Conservation (phyloP, 2,329 filamentous ascomycete genomes). For the Fusarium floridanum region DNA sequence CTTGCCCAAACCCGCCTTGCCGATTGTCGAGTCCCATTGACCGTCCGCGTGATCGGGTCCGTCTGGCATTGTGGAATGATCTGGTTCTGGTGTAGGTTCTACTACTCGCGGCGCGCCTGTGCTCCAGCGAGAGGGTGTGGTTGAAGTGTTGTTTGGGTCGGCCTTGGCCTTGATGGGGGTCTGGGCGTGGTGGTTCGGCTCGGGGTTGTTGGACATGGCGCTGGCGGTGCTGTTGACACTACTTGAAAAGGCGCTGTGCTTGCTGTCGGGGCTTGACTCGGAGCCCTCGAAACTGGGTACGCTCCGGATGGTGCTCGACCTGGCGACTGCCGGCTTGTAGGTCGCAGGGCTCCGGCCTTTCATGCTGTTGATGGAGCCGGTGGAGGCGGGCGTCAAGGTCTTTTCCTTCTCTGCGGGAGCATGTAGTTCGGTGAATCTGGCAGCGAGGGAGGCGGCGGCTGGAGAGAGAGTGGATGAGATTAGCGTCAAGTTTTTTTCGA, state of each 20-base stretch:
- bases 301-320: conserved; percentile 65
- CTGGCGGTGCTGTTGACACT: conserved; percentile 68
- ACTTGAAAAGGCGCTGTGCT: conserved; percentile 67
- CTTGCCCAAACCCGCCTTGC: conserved; percentile 78
- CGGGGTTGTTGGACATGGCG: conserved; percentile 56
- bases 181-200: conserved; percentile 51
- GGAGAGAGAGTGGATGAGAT: conserved; percentile 22
- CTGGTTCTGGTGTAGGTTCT: conserved; percentile 46
- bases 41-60: conserved; percentile 52
- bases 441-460: conserved; percentile 35
- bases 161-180: conserved; percentile 53
- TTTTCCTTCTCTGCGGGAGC: conserved; percentile 45
- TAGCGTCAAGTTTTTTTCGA: conserved; percentile 25
- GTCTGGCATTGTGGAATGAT: conserved; percentile 47
- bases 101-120: conserved; percentile 49
- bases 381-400: conserved; percentile 55
- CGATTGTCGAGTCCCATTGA: conserved; percentile 75
- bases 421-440: conserved; percentile 47
- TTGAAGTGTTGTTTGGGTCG: conserved; percentile 49
- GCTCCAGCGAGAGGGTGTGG: conserved; percentile 51
- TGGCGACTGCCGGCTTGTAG: conserved; percentile 50
- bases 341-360: conserved; percentile 49
- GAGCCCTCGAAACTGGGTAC: conserved; percentile 68
- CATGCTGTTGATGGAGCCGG: conserved; percentile 57
- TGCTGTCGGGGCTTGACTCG: conserved; percentile 60